A percentile compares a stretch with the other conserved stretches of the same genome.
Conservation (phyloP, 2,329 filamentous ascomycete species). For the Alternaria brassicae region DNA sequence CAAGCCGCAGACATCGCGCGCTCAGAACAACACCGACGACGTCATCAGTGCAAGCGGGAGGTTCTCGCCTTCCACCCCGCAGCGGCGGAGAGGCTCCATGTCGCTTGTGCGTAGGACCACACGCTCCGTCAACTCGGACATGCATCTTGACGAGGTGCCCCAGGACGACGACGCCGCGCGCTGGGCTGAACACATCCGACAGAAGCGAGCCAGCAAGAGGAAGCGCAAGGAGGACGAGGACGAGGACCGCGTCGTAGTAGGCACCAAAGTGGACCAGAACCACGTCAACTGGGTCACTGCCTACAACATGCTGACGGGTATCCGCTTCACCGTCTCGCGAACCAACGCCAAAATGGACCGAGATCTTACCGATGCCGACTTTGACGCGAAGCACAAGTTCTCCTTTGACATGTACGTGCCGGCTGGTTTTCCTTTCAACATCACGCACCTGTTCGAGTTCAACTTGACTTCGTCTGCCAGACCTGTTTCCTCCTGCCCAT, state of each 20-base stretch:
- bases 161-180: constrained; percentile 89
- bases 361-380: constrained; percentile 87
- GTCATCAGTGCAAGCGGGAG: constrained; percentile 75
- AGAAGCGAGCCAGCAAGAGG: constrained; percentile 88
- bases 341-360: constrained; percentile 97
- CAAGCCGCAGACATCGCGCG: constrained; percentile 67
- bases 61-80: constrained; percentile 74
- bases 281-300: constrained; percentile 98
- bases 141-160: constrained; percentile 80
- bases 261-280: constrained; percentile 96
- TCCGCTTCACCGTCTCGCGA: constrained; percentile 93
- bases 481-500: constrained; percentile 2
- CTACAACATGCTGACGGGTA: constrained; percentile 99
- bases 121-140: constrained; percentile 83
- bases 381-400: constrained; percentile 93
- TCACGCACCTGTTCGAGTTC: constrained; percentile 22
- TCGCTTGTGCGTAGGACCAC: constrained; percentile 81
- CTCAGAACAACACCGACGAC: constrained; percentile 61
- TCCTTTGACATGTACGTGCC: constrained; percentile 91
- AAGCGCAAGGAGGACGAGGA: constrained; percentile 88
- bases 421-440: constrained; percentile 25
- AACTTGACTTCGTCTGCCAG: constrained; percentile 21
- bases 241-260: constrained; percentile 86
- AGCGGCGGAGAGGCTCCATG: constrained; percentile 79
- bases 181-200: constrained; percentile 91